These are phyloP conservation scores for Talaromyces sp. DNA, from an alignment of 2,329 filamentous ascomycete species.

Conservation along the genomic window DNA sequence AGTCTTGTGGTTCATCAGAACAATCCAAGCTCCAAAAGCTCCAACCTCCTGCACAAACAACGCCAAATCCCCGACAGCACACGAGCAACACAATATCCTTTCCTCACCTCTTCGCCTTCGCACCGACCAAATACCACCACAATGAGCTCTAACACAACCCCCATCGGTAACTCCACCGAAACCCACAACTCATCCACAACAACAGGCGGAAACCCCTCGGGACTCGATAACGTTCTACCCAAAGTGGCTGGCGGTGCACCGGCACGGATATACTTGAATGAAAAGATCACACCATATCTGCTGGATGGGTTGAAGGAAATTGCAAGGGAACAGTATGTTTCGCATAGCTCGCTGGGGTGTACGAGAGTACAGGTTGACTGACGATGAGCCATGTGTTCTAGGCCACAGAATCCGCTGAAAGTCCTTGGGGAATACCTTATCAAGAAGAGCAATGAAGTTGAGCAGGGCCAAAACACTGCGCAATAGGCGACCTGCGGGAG, in stretches of 20 bases:
- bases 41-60: background rate
- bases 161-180: slow-evolving; percentile 9
- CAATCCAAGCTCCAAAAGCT: background rate
- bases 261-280: slow-evolving; percentile 67
- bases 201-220: background rate
- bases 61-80: background rate
- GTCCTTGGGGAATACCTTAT: slow-evolving; percentile 69
- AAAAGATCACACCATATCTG: slow-evolving; percentile 64
- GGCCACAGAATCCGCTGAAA: slow-evolving; percentile 66
- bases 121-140: background rate
- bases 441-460: slow-evolving; percentile 64
- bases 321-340: slow-evolving; percentile 67
- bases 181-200: slow-evolving; percentile 3
- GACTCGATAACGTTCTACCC: slow-evolving; percentile 9
- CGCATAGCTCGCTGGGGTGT: slow-evolving; percentile 3
- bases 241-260: slow-evolving; percentile 60
- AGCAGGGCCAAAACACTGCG: slow-evolving; percentile 32
- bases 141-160: slow-evolving; percentile 17
- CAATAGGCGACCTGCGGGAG: background rate
- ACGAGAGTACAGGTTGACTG: background rate
- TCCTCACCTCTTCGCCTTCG: background rate
- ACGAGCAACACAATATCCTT: background rate
- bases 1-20: background rate
- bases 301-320: slow-evolving; percentile 73
- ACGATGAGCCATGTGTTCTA: slow-evolving; percentile 25